Base-by-base conservation (phyloP, 805 yeast genomes). In the Wickerhamomyces subpelliculosus region DNA sequence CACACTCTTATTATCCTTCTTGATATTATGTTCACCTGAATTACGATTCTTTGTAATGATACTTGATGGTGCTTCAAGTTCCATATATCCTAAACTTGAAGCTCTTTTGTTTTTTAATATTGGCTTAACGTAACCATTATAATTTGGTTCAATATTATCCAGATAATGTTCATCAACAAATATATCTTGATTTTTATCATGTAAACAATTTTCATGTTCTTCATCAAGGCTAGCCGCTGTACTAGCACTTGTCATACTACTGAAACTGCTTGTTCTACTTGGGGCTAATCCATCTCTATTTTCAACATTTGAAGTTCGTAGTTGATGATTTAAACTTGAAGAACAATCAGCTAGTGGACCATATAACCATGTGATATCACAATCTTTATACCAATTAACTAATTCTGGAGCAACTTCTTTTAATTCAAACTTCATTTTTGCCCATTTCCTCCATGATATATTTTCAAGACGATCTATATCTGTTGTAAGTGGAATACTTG, bases 381-480 rank as follows among this genome's bases (percentile, higher is more conserved):
- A 78, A 49, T 89, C 97, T 62, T 93, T 93, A 42, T 83, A 77
- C 98, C 98, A 90, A 61, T 93, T 89, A 38, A 90, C 81, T 22
- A 72, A 70, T 45, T 85, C 83, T 2, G 98, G 97, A 20, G 87
- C 72, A 9, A 87, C 77, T 11, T 76, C 67, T 22, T 65, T 57
- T 33, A 80, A 61, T 21, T 76, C 68, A 46, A 74, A 72, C 48
- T 82, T 73, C 36, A 84, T 70, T 61, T 89, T 88, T 12, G 90
- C 83, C 97, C 97, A 90, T 16, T 95, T 87, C 55, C 97, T 73
- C 97, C 97, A 90, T 35, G 85, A 72, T 13, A 96, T 90, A 52
- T 84, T 84, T 54, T 84, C 89, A 32, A 84, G 64, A 34, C 95
- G 62, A 23, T 55, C 44, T 26, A 63, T 45, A 38, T 64, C 62